phyloP scores from a whole-genome alignment of 805 yeast species.

The Priceomyces medius region DNA sequence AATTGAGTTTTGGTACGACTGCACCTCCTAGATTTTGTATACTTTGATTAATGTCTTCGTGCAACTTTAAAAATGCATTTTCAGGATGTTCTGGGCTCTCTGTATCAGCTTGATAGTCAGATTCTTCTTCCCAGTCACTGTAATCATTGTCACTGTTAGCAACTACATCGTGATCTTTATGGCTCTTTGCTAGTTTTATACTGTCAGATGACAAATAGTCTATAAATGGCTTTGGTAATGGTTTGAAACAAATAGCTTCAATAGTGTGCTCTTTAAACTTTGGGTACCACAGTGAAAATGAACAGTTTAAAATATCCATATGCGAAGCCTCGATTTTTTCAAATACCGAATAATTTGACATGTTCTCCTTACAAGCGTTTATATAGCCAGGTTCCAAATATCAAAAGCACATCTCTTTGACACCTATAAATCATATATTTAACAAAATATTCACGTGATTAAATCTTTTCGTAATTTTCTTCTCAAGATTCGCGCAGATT shows the following conservation, averaged over 20 bases:
- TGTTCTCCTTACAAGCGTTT: conserved; percentile 9
- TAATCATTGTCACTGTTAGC: conserved; percentile 60
- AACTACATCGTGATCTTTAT: conserved; percentile 12
- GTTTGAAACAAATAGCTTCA: conserved; percentile 25
- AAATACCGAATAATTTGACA: conserved; percentile 26
- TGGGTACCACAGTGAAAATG: conserved; percentile 36
- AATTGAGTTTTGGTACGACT: conserved; percentile 86
- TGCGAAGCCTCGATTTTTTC: conserved; percentile 23
- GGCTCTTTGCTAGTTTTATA: conserved; percentile 19
- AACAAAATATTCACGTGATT: neutral
- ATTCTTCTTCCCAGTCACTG: conserved; percentile 65
- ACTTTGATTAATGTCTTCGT: conserved; percentile 45
- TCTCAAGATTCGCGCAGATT: neutral
- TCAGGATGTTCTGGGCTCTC: conserved; percentile 40
- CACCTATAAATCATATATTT: no score
- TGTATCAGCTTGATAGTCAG: conserved; percentile 16
- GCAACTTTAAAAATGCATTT: conserved; percentile 57
- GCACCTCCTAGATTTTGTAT: conserved; percentile 51
- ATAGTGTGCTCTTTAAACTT: conserved; percentile 19
- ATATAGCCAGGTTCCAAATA: no score
- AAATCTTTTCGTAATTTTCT: neutral
- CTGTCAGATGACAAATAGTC: conserved; percentile 31
- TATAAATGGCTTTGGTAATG: conserved; percentile 34
- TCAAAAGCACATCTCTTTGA: no score
- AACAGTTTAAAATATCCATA: conserved; percentile 31